Base-by-base conservation (phyloP, 139 green algal genomes). In the Spirogloea muscicola region DNA sequence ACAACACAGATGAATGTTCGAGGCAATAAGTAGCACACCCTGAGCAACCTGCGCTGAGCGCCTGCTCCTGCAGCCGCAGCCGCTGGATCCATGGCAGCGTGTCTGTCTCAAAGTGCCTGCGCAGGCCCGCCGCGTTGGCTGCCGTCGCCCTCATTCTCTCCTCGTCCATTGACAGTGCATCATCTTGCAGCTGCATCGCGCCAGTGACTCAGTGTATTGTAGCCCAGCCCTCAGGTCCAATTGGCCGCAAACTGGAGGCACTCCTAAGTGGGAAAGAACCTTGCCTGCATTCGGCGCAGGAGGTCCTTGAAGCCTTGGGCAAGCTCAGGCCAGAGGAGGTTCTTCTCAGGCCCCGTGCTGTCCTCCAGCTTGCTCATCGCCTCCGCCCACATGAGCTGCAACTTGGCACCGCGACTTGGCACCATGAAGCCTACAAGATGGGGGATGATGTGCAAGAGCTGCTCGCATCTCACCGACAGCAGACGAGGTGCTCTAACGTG, bases 321-420 rank as follows among this genome's bases (percentile, higher is more conserved):
- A 3, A 75, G 25, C 68, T 76, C 68, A 49, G 68, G 68, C 68
- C 68, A 76, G n/a, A 76, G 58, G 3, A 27, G 3, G 34, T 76
- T 21, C 29, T 57, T 75, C 25, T 76, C 68, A 3, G 16, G 9
- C 3, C 25, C 57, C 29, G 39, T 31, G 25, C 74, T 36, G 31
- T 21, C 31, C 57, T 76, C 55, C 36, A 76, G 7, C 5, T 37
- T 31, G 5, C 58, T 68, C 6, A 76, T 4, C 4, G 68, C 68
- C 55, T 76, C 68, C 48, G 31, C 25, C 64, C 64, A 74, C 49
- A 74, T 74, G 5, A 33, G 9, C 6, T 68, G n/a, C n/a, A n/a
- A n/a, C n/a, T n/a, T n/a, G n/a, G n/a, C n/a, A n/a, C n/a, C n/a
- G n/a, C n/a, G n/a, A n/a, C n/a, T n/a, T n/a, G n/a, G n/a, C n/a